Percentiles rank a stretch among this genome's conserved stretches.
Evolutionary conservation across 345 rosid genomes (phyloP).

Genomic region (Noccaea caerulescens): DNA sequence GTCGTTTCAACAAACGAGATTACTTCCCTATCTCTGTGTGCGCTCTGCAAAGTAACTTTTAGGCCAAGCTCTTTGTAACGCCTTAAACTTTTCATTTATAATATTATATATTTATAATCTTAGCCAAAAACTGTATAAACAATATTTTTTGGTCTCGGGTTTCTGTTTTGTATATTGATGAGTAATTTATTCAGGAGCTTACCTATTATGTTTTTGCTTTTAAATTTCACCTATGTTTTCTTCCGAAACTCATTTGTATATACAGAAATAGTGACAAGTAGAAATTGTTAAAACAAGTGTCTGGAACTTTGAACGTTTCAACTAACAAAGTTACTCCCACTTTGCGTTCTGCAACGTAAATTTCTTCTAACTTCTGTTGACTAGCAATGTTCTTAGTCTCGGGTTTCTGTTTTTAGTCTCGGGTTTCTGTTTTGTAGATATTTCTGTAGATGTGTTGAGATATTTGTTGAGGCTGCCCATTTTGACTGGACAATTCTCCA

Average conservation of each 20-base stretch:
- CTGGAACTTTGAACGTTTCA: not conserved
- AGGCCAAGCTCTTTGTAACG: too few relatives aligned
- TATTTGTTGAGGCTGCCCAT: not conserved
- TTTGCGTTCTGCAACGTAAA: not conserved
- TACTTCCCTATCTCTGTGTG: not conserved
- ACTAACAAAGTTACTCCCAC: not conserved
- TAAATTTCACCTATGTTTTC: too few relatives aligned
- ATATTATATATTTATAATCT: too few relatives aligned
- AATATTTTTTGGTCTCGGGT: too few relatives aligned
- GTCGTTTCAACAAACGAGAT: not conserved
- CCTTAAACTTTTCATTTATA: too few relatives aligned
- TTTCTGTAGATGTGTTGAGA: not conserved
- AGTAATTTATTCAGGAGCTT: too few relatives aligned
- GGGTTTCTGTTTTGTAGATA: not conserved
- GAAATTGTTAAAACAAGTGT: not conserved
- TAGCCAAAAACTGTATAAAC: too few relatives aligned
- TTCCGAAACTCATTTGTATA: not conserved
- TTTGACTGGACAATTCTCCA: slow-evolving; percentile 7
- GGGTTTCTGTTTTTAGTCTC: not conserved
- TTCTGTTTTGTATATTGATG: too few relatives aligned
- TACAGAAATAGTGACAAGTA: not conserved
- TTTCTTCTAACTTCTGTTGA: not conserved
- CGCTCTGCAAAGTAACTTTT: too few relatives aligned
- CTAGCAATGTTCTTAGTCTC: not conserved
- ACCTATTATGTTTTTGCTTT: too few relatives aligned